Evolutionary conservation across 2,329 filamentous ascomycete species (phyloP).

Genomic region (Canariomyces notabilis): DNA sequence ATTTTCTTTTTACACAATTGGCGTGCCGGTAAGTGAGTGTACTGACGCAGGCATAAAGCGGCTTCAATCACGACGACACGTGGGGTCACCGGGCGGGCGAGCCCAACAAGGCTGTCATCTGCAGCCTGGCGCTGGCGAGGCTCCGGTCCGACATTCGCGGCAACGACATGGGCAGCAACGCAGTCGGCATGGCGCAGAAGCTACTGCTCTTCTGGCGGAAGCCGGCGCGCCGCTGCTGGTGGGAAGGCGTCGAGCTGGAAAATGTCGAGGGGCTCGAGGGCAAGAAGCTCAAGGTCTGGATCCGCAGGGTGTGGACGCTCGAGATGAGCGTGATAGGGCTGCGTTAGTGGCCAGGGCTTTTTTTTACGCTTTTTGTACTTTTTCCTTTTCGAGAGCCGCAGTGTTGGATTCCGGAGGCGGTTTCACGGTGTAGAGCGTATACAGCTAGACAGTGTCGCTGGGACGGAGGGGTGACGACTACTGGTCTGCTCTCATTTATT

Average conservation of each 20-base stretch:
- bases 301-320: constrained; percentile 93
- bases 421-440: too few relatives aligned
- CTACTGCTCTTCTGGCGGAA: constrained; percentile 97
- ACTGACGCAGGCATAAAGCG: constrained; percentile 47
- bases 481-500: neutral
- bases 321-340: constrained; percentile 96
- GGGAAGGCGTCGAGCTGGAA: constrained; percentile 92
- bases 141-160: constrained; percentile 89
- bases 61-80: constrained; percentile 89
- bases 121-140: constrained; percentile 87
- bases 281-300: constrained; percentile 88
- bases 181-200: constrained; percentile 98
- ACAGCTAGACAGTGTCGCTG: too few relatives aligned
- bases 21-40: constrained; percentile 3
- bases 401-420: neutral
- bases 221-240: constrained; percentile 94
- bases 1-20: neutral
- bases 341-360: constrained; percentile 41
- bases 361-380: neutral
- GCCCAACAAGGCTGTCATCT: constrained; percentile 97
- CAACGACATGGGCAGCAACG: constrained; percentile 66
- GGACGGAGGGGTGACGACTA: neutral
- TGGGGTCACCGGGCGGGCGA: constrained; percentile 98
- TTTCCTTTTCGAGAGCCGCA: neutral
- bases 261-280: constrained; percentile 66